Conservation (phyloP, 2,329 filamentous ascomycete genomes). For the Xylariomycetidae sp. region DNA sequence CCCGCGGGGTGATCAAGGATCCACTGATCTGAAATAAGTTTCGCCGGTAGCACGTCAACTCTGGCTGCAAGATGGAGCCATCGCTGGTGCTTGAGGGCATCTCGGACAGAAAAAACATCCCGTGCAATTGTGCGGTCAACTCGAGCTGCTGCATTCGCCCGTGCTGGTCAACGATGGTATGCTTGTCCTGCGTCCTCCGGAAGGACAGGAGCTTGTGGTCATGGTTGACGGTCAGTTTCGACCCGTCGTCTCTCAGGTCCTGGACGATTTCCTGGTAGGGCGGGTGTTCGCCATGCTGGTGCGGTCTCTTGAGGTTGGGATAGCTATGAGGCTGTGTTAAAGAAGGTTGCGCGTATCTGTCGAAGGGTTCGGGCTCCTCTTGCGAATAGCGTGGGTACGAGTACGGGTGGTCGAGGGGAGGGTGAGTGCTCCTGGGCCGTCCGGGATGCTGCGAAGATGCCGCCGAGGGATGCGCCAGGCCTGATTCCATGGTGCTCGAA, state of each 20-base stretch:
- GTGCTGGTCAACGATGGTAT: constrained; percentile 54
- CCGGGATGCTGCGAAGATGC: constrained; percentile 40
- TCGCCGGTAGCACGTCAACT: constrained; percentile 90
- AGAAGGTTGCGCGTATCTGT: constrained; percentile 43
- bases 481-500: constrained; percentile 44
- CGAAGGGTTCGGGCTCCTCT: constrained; percentile 49
- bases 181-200: constrained; percentile 51
- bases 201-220: constrained; percentile 58
- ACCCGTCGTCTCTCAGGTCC: constrained; percentile 52
- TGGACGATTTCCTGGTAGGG: constrained; percentile 57
- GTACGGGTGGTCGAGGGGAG: constrained; percentile 46
- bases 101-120: constrained; percentile 85
- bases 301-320: constrained; percentile 51
- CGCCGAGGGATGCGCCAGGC: constrained; percentile 39
- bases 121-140: constrained; percentile 68
- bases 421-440: constrained; percentile 45
- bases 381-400: constrained; percentile 49
- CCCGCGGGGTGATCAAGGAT: constrained; percentile 73
- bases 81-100: constrained; percentile 60
- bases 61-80: constrained; percentile 58
- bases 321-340: constrained; percentile 46
- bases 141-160: constrained; percentile 57
- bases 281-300: constrained; percentile 48
- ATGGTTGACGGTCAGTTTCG: constrained; percentile 51
- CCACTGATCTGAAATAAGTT: constrained; percentile 97